These are phyloP conservation scores for Boletus tomentosulus DNA, from an alignment of 768 basidiomycete species.

Conservation along the genomic window DNA sequence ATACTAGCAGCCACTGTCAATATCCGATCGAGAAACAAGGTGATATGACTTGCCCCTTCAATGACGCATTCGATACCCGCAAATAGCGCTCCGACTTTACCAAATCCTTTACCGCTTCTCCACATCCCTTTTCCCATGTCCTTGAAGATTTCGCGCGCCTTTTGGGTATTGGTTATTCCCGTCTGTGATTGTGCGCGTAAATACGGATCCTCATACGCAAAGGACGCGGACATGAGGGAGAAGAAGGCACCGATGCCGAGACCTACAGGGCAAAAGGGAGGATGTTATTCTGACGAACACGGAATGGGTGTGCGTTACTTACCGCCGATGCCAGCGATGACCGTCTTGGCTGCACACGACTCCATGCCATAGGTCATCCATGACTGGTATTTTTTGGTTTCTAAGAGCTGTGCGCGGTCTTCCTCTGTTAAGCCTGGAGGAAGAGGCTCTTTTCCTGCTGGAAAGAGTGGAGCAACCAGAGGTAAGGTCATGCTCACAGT, in stretches of 20 bases:
- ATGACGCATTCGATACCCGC: slow-evolving; percentile 96
- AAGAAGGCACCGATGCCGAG: slow-evolving; percentile 93
- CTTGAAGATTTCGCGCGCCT: slow-evolving; percentile 79
- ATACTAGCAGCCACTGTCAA: slow-evolving; percentile 51
- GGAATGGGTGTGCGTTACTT: slow-evolving; percentile 32
- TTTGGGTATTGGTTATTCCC: slow-evolving; percentile 62
- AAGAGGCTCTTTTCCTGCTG: slow-evolving; percentile 82
- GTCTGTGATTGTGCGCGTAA: slow-evolving; percentile 59
- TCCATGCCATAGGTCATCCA: slow-evolving; percentile 73
- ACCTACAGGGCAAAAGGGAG: no score
- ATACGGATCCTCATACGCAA: slow-evolving; percentile 92
- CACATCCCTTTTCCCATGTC: slow-evolving; percentile 96
- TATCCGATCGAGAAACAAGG: neutral
- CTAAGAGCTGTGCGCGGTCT: slow-evolving; percentile 60
- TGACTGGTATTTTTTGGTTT: slow-evolving; percentile 75
- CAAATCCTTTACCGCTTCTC: slow-evolving; percentile 86
- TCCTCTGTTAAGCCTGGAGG: slow-evolving; percentile 82
- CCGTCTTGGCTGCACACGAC: slow-evolving; percentile 81
- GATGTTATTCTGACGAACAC: neutral
- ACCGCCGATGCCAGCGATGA: slow-evolving; percentile 82
- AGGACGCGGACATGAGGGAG: slow-evolving; percentile 92
- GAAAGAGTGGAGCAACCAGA: slow-evolving; percentile 67
- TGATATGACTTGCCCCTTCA: slow-evolving; percentile 68
- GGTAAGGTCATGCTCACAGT: slow-evolving; percentile 18
- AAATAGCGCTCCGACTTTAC: slow-evolving; percentile 89